Conservation (phyloP, 768 basidiomycete species). For the Russula dissimulans region DNA sequence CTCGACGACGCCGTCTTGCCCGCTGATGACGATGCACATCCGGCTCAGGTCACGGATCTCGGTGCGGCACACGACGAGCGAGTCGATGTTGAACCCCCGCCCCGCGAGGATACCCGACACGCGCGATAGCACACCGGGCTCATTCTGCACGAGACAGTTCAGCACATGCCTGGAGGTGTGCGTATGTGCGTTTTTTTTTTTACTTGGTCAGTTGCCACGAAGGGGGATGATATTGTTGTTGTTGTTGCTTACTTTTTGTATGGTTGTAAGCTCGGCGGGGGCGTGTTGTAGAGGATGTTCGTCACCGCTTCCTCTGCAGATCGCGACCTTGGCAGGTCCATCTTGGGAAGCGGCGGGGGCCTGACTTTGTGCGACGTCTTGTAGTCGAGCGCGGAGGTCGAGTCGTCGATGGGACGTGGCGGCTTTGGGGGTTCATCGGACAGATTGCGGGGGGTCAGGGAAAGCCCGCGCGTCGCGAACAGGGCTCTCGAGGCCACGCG, state of each 20-base stretch:
- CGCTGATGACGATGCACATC: conserved; percentile 95
- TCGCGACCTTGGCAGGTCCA: conserved; percentile 74
- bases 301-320: conserved; percentile 95
- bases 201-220: not conserved
- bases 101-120: conserved; percentile 97
- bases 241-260: conserved; percentile 68
- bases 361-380: conserved; percentile 60
- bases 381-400: conserved; percentile 92
- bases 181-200: not conserved
- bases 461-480: conserved; percentile 21
- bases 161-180: conserved; percentile 66
- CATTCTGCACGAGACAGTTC: conserved; percentile 98
- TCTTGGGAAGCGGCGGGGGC: conserved; percentile 79
- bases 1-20: conserved; percentile 96
- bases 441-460: conserved; percentile 16
- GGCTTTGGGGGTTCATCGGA: conserved; percentile 47
- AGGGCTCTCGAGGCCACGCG: conserved; percentile 5
- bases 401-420: conserved; percentile 79
- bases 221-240: too few relatives aligned
- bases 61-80: conserved; percentile 94
- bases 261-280: conserved; percentile 82
- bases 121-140: conserved; percentile 97
- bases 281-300: conserved; percentile 95
- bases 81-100: conserved; percentile 97
- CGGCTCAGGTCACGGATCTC: conserved; percentile 94